Base-by-base conservation (phyloP, 2,329 filamentous ascomycete genomes). In the Aciculosporium take region DNA sequence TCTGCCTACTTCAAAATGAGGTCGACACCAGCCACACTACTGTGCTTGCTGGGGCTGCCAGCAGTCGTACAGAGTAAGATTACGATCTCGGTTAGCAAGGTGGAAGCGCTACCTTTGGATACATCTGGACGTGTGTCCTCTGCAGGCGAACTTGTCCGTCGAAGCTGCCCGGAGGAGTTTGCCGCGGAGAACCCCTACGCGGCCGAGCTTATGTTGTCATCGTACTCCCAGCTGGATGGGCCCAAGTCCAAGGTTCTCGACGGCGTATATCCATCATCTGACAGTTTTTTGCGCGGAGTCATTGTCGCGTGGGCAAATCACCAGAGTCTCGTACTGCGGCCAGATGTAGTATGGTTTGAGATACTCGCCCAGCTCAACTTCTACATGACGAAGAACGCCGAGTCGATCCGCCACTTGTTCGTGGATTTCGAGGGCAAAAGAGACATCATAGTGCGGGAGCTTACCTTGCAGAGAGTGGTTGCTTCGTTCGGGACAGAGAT, bases 271-370 rank as follows among this genome's bases (percentile, higher is more conserved):
- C 49, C 58, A 1, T 60, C 56, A 1, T 62, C 58, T 0, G 56
- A 52, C 43, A 64, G 66, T 21, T 61, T 72, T 46, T 57, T 71
- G 17, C 57, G 64, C 15, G 61, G 64, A 13, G 62, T 62, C 4
- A 54, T 71, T 32, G 57, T 65, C 25, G 68, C 69, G 0, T 72
- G 71, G 61, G 66, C 61, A 23, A 52, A 64, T 37, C 68, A 72
- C 42, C 64, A 70, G 43, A 62, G 71, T 47, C 56, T 75, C 1
- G 57, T 62, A 1, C 53, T 74, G 12, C 63, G 70, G 1, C 70
- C 71, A 0, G 70, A 75, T 29, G 70, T 73, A 40, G 54, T 75
- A 24, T 75, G 71, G 71, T 66, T 74, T 46, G 63, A 71, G 38
- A 68, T 74, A 40, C 56, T 75, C 4, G 58, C 60, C 0, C 70